Evolutionary conservation across 2,329 filamentous ascomycete species (phyloP), one percentile per base, ranked within the genome.

Genomic region (Aspergillus nomiae): DNA sequence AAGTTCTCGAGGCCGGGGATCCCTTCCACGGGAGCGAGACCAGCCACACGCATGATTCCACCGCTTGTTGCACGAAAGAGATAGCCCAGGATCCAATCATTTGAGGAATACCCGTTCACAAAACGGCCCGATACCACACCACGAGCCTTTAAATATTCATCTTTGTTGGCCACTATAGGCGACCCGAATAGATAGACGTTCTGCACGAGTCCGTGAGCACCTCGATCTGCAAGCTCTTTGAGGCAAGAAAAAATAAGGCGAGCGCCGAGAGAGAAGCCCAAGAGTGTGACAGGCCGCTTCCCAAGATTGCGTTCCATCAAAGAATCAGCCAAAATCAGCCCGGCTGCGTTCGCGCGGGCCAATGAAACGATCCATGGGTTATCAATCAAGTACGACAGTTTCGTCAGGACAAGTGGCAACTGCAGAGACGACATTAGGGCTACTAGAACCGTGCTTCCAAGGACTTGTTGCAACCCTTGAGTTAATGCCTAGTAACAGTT

Each of bases 321-420:
- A 0, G 94, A 97, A 77, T 99, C 95, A 1, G 95, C 95, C 59
- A 99, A 85, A 75, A 99, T 96, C 54, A 97, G 85, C 3, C 95
- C 95, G 9, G 94, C 92, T 61, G 92, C 85, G 71, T 91, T 94
- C 34, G 95, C 95, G 70, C 95, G 89, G 71, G 95, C 92, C 56
- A 97, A 86, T 1, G 95, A 98, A n/a, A 97, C 94, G 30, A 91
- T 92, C 95, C 95, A 99, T 0, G 95, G 95, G 73, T 99, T 99
- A 78, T 99, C 95, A 68, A 99, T 97, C 24, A 99, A 85, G 74
- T 99, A 99, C 0, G 94, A 89, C 11, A 99, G 86, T 76, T 99
- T 99, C 0, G 94, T 94, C 51, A 99, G 82, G 32, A 97, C 90
- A 48, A 99, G 87, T 2, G 95, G 95, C n/a, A 97, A 82, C 76